A percentile compares a stretch with the other conserved stretches of the same genome.
Conservation (phyloP, 345 rosid species). For the Turnera subulata region DNA sequence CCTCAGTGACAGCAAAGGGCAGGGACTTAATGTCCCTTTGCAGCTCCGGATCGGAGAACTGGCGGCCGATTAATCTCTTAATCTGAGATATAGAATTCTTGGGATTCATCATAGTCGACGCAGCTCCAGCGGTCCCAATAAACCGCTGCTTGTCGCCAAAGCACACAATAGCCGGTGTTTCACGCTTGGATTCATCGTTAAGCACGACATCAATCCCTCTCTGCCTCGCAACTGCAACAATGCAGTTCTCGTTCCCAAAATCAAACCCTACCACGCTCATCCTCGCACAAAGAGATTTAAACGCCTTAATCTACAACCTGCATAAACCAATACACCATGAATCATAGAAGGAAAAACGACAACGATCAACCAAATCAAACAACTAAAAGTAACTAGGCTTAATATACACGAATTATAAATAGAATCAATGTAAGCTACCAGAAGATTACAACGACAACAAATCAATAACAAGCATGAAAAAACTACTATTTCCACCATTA, state of each 20-base stretch:
- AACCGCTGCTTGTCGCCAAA: constrained; percentile 96
- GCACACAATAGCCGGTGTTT: constrained; percentile 91
- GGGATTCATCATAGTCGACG: constrained; percentile 93
- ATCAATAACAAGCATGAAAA: background rate
- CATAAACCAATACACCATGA: background rate
- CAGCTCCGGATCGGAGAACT: constrained; percentile 83
- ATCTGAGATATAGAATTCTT: constrained; percentile 86
- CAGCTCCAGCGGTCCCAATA: constrained; percentile 97
- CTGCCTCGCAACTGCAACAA: constrained; percentile 98
- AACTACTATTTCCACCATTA: background rate
- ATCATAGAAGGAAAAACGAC: background rate
- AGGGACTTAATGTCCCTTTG: constrained; percentile 76
- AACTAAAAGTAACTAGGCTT: background rate
- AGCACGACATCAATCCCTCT: constrained; percentile 98
- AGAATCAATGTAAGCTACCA: background rate
- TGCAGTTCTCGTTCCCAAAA: constrained; percentile 89
- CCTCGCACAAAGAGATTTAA: constrained; percentile 12
- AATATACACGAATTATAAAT: background rate
- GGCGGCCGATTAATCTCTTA: constrained; percentile 76
- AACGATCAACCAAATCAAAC: background rate
- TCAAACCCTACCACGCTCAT: constrained; percentile 99
- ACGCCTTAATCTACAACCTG: constrained; percentile 3
- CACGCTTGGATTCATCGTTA: constrained; percentile 97
- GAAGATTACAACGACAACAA: background rate
- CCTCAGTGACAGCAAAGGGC: constrained; percentile 68